Percentiles rank a stretch among this genome's conserved stretches.
These are phyloP conservation scores for Eustoma russellianum DNA, from an alignment of 257 asterid genomes.

Conservation along the genomic window DNA sequence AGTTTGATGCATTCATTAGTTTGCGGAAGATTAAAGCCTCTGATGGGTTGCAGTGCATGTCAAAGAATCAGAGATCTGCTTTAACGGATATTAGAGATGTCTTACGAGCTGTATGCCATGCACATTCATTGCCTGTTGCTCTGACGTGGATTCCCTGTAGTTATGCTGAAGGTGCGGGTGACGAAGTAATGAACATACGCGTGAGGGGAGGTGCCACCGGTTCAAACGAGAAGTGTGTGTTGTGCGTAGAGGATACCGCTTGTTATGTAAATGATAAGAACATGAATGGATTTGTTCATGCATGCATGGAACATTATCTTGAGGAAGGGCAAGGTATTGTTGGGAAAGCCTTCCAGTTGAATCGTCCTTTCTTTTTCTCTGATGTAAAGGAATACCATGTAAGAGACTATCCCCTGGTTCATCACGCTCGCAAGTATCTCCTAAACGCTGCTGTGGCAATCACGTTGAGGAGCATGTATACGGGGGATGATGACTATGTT, in stretches of 20 bases:
- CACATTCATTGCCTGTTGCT: constrained; percentile 78
- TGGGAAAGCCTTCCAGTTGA: constrained; percentile 73
- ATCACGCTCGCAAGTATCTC: constrained; percentile 79
- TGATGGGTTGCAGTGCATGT: constrained; percentile 43
- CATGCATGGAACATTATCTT: constrained; percentile 87
- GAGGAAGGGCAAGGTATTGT: constrained; percentile 90
- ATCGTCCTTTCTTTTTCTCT: constrained; percentile 47
- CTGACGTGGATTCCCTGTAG: constrained; percentile 96
- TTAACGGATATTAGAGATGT: constrained; percentile 74
- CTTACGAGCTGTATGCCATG: constrained; percentile 74
- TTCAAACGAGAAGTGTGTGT: constrained; percentile 72
- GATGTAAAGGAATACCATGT: constrained; percentile 68
- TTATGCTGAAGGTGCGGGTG: constrained; percentile 32
- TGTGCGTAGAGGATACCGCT: constrained; percentile 81
- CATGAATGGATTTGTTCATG: constrained; percentile 85
- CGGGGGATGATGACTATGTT: constrained; percentile 76
- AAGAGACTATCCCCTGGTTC: constrained; percentile 88
- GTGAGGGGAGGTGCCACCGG: constrained; percentile 76
- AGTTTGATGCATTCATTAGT: too few species aligned
- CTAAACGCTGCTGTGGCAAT: constrained; percentile 67
- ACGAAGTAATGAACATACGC: constrained; percentile 29
- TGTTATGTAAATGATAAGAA: constrained; percentile 78
- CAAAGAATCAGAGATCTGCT: constrained; percentile 60
- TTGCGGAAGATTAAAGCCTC: not conserved
- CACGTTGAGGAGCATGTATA: constrained; percentile 64